Evolutionary conservation across 169 alveolate genomes (phyloP).

Genomic region (Eimeria tenella): DNA sequence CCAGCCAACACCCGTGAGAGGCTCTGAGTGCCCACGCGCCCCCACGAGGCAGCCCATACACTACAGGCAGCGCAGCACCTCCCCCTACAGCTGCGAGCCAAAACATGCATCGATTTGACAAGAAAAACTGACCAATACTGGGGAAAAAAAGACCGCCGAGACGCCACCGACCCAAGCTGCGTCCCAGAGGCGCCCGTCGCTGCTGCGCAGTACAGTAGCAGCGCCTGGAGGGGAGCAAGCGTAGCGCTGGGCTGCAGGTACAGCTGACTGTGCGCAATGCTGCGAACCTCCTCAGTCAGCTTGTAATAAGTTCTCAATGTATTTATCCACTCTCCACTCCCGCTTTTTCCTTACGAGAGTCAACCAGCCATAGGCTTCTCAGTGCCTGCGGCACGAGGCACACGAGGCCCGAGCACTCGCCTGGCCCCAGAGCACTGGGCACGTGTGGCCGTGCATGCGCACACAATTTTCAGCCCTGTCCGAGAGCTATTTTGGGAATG

Average conservation of each 20-base stretch:
- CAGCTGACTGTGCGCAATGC: too few species aligned
- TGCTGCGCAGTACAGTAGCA: slow-evolving; percentile 24
- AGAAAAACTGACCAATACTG: background rate
- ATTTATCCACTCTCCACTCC: background rate
- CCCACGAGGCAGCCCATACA: background rate
- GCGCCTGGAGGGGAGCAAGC: slow-evolving; percentile 25
- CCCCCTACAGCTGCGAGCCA: background rate
- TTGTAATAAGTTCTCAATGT: too few species aligned
- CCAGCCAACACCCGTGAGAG: background rate
- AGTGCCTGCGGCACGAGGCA: slow-evolving; percentile 20
- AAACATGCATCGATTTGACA: background rate
- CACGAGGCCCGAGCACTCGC: slow-evolving; percentile 62
- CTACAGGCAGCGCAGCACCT: slow-evolving; percentile 34
- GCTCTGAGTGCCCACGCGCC: background rate
- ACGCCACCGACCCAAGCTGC: background rate
- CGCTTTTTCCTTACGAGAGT: background rate
- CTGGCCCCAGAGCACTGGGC: slow-evolving; percentile 15
- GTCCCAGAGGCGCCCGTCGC: slow-evolving; percentile 25
- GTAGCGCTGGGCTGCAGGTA: too few species aligned
- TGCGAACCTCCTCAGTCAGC: too few species aligned
- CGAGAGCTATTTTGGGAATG: background rate
- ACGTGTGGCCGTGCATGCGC: slow-evolving; percentile 47
- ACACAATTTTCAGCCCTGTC: background rate
- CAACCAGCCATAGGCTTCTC: background rate
- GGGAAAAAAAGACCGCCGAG: background rate